These are phyloP conservation scores for Lasiodiplodia citricola DNA, from an alignment of 2,329 filamentous ascomycete genomes.

Conservation along the genomic window DNA sequence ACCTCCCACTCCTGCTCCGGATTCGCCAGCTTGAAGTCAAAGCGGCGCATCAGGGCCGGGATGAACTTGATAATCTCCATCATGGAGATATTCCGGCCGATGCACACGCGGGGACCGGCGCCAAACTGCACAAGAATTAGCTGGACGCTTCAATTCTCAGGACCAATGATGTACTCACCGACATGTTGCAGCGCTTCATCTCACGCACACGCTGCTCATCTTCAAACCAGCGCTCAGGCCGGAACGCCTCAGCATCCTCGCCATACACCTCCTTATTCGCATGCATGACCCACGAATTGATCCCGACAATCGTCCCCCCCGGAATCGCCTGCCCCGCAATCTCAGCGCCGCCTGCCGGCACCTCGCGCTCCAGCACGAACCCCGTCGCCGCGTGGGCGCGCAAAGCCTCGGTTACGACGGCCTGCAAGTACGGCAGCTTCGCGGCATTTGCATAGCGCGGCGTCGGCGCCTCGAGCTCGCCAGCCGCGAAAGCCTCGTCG, in stretches of 20 bases:
- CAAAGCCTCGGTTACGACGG: constrained; percentile 31
- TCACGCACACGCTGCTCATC: not conserved
- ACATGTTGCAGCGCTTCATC: constrained; percentile 11
- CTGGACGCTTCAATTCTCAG: not conserved
- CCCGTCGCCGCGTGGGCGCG: constrained; percentile 4
- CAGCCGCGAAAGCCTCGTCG: not conserved
- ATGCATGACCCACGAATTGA: constrained; percentile 44
- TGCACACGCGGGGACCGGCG: constrained; percentile 31
- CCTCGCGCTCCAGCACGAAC: constrained; percentile 13
- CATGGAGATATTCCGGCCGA: constrained; percentile 36
- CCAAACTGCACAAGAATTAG: constrained; percentile 30
- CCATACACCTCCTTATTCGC: constrained; percentile 36
- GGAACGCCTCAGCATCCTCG: constrained; percentile 39
- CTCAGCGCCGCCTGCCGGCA: not conserved
- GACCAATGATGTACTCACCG: not conserved
- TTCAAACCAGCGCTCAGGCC: constrained; percentile 42
- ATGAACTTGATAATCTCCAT: constrained; percentile 34
- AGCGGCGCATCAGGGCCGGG: constrained; percentile 32
- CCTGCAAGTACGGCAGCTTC: constrained; percentile 32
- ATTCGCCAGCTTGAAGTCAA: constrained; percentile 30
- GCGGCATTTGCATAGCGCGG: constrained; percentile 31
- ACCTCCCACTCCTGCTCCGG: constrained; percentile 18
- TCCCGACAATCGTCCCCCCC: constrained; percentile 31
- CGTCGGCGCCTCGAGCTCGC: constrained; percentile 27
- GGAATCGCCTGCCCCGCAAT: not conserved